Conservation (phyloP, 768 basidiomycete genomes). For the Scleroderma bovista region DNA sequence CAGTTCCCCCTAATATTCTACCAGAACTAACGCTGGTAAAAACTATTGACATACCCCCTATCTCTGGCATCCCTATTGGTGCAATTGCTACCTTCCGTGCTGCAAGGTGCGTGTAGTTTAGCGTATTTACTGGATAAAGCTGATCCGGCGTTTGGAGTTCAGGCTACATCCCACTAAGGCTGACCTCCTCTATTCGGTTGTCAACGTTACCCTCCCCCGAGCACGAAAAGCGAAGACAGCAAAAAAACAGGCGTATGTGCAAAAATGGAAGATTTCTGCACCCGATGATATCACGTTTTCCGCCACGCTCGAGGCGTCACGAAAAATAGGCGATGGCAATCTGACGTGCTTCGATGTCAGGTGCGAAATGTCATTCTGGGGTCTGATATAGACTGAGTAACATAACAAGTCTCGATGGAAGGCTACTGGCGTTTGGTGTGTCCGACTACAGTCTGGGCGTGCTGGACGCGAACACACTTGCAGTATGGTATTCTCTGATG, state of each 20-base stretch:
- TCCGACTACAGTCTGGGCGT: conserved; percentile 85
- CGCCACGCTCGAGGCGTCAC: conserved; percentile 40
- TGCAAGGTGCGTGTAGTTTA: conserved; percentile 43
- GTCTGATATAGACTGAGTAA: conserved; percentile 4
- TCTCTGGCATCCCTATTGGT: conserved; percentile 39
- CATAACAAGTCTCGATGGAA: conserved; percentile 66
- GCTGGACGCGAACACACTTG: conserved; percentile 70
- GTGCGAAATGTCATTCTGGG: conserved; percentile 32
- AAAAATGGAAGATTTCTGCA: conserved; percentile 65
- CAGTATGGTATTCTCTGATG: conserved; percentile 42
- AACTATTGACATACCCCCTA: conserved; percentile 49
- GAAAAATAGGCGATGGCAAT: conserved; percentile 74
- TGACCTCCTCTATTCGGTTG: conserved; percentile 57
- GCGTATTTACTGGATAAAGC: background rate
- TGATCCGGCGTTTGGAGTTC: conserved; percentile 5
- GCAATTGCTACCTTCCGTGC: conserved; percentile 54
- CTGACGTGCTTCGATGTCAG: conserved; percentile 88
- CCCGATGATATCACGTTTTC: conserved; percentile 68
- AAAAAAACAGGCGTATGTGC: conserved; percentile 56
- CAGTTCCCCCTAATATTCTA: conserved; percentile 7
- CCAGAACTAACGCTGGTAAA: conserved; percentile 38
- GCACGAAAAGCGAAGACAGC: conserved; percentile 47
- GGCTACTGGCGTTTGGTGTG: conserved; percentile 76
- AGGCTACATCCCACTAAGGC: conserved; percentile 56
- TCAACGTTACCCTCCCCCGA: conserved; percentile 65